Evolutionary conservation across 495 filamentous ascomycete species (phyloP).

Genomic region (Sordaria brevicollis): DNA sequence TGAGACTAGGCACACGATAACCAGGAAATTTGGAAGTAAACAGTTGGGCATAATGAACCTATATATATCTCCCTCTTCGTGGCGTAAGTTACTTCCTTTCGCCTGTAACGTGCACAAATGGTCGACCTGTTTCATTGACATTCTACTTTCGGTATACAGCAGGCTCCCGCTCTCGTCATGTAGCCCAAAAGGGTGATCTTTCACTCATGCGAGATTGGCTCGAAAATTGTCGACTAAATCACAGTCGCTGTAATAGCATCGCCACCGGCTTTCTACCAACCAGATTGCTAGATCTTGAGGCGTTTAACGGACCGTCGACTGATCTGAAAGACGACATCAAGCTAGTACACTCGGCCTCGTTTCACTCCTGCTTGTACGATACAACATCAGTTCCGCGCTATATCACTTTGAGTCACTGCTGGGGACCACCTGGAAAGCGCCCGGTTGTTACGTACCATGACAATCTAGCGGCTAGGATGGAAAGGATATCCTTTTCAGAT

Average conservation of each 20-base stretch:
- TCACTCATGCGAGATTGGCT: background rate
- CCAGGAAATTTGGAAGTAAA: no score
- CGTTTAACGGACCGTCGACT: background rate
- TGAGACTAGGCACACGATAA: no score
- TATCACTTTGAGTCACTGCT: slow-evolving; percentile 5
- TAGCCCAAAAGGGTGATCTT: background rate
- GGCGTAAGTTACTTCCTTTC: background rate
- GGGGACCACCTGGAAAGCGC: background rate
- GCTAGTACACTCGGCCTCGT: background rate
- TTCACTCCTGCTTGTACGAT: rapidly evolving
- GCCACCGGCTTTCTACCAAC: background rate
- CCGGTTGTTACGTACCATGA: rapidly evolving
- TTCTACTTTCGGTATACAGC: rapidly evolving
- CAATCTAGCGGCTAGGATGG: background rate
- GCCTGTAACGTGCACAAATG: background rate
- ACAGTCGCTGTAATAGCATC: background rate
- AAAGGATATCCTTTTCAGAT: background rate
- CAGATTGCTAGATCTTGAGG: background rate
- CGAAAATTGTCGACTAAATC: background rate
- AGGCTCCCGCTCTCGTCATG: background rate
- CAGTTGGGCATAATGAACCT: no score
- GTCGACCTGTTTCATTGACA: background rate
- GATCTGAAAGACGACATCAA: background rate
- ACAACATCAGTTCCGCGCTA: background rate
- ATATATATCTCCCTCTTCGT: background rate